phyloP scores from a whole-genome alignment of 2,329 filamentous ascomycete species.

The Bipolaris zeicola region DNA sequence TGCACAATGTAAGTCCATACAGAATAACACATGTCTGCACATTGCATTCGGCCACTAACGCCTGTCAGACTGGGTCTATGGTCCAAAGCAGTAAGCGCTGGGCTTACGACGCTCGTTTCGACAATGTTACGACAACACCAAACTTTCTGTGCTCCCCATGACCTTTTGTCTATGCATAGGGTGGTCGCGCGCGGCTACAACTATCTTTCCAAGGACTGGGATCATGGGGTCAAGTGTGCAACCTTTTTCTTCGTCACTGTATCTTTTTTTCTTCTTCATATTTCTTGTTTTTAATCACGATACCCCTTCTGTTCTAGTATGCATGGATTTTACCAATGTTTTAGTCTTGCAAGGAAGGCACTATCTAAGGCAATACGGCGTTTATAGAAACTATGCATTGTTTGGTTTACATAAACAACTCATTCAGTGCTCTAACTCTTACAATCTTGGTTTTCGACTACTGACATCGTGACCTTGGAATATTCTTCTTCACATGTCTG shows the following conservation, averaged over 20 bases:
- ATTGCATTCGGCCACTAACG: slow-evolving; percentile 8
- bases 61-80: slow-evolving; percentile 53
- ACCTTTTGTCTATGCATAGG: neutral
- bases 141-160: neutral
- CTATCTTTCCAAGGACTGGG: neutral
- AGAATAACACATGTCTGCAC: neutral
- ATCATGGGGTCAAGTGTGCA: neutral
- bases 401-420: neutral
- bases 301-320: slow-evolving; percentile 16
- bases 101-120: slow-evolving; percentile 16
- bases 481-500: neutral
- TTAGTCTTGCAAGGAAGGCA: neutral
- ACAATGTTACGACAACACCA: slow-evolving; percentile 11
- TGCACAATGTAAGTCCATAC: slow-evolving; percentile 39
- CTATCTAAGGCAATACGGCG: slow-evolving; percentile 1
- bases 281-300: slow-evolving; percentile 12
- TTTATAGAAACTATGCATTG: neutral
- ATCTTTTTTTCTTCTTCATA: neutral
- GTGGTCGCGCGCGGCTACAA: slow-evolving; percentile 8
- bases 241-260: neutral
- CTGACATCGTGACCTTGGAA: neutral
- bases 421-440: neutral
- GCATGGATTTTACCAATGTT: neutral
- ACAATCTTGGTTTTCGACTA: neutral
- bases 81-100: slow-evolving; percentile 31